Evolutionary conservation across 345 rosid genomes (phyloP), one percentile per base, ranked within the genome.

Genomic region (Syzygium aqueum): DNA sequence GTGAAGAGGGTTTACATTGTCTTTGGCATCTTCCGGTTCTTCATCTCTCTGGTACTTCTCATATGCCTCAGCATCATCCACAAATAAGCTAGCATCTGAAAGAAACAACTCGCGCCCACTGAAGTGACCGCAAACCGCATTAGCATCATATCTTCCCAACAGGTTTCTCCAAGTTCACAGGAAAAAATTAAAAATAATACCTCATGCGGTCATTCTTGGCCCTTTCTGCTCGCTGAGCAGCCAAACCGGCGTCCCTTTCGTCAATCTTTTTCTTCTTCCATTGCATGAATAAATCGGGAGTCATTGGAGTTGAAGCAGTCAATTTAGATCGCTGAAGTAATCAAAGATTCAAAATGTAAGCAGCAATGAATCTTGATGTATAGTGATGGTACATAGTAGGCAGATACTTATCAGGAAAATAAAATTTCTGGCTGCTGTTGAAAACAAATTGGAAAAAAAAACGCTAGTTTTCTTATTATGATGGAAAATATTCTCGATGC

Each of bases 141-240:
- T 84, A 87, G 87, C 28, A 80, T 17, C 6, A 30, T 87, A 65
- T 85, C 86, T 16, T 85, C 59, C 67, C 83, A 84, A 53, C n/a
- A 50, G 27, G 16, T 40, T 84, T 17, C 40, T 17, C 59, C 59
- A 53, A 51, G 53, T 51, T 28, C 50, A 84, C 59, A 53, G 19
- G 43, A 33, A 84, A 53, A 86, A 43, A 7, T 30, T 63, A 33
- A 84, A 25, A 85, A 84, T 57, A 63, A 84, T 91, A 97, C 99
- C 99, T 97, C 97, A 97, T 95, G n/a, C 99, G 95, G 89, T 96
- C 99, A 90, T 95, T 95, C 94, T 97, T 97, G 86, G 98, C 99
- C 89, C 99, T 96, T 22, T 97, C 99, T 21, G 99, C 99, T 87
- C 89, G 96, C 88, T 88, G 93, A 21, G 94, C 94, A 89, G 96